Evolutionary conservation across 306 rosid species (phyloP).

Genomic region (Prinsepia uniflora): DNA sequence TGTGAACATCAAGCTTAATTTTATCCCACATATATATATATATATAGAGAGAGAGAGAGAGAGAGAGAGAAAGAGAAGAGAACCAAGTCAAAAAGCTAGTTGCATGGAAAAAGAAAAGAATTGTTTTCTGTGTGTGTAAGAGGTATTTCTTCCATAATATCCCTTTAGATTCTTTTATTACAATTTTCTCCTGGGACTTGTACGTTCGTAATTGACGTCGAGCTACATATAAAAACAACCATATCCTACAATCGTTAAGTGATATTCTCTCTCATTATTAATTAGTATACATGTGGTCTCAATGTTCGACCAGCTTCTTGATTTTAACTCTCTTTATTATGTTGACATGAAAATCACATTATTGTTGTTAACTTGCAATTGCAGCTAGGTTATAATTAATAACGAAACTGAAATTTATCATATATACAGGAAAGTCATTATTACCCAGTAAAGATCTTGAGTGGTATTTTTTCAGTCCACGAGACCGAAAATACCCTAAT

Average conservation of each 20-base stretch:
- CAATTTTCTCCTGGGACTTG: not conserved
- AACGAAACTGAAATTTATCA: not conserved
- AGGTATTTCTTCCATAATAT: conserved; percentile 16
- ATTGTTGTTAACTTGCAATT: too few relatives aligned
- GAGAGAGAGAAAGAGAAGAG: too few relatives aligned
- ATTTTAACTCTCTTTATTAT: too few relatives aligned
- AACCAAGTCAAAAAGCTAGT: conserved; percentile 51
- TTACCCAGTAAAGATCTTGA: conserved; percentile 91
- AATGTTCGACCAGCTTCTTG: too few relatives aligned
- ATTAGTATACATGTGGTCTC: not conserved
- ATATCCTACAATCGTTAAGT: not conserved
- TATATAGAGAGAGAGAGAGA: too few relatives aligned
- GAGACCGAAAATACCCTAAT: conserved; percentile 86
- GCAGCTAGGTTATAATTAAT: not conserved
- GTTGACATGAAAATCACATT: too few relatives aligned
- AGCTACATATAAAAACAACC: not conserved
- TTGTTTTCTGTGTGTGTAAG: conserved; percentile 27
- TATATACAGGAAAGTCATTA: conserved; percentile 65
- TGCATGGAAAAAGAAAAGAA: conserved; percentile 27
- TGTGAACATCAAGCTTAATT: conserved; percentile 42
- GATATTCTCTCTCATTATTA: not conserved
- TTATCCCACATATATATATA: not conserved
- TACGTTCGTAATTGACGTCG: not conserved
- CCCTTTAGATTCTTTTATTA: not conserved
- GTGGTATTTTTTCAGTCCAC: conserved; percentile 93